Percentiles rank a stretch among this genome's conserved stretches.
Evolutionary conservation across 2,329 filamentous ascomycete species (phyloP).

Genomic region (Neonectria punicea): DNA sequence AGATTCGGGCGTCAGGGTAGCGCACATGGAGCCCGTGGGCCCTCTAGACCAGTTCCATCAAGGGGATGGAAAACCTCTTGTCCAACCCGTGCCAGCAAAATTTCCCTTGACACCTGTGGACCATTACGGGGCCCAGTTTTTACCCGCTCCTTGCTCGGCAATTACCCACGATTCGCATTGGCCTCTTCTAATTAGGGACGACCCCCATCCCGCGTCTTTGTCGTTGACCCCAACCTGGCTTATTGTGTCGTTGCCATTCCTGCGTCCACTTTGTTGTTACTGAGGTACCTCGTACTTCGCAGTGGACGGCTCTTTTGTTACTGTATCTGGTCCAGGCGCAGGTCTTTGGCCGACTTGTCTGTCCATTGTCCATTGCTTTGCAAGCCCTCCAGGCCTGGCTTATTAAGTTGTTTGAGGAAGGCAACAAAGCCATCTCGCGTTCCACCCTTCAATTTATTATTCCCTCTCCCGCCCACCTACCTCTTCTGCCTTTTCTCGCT

Average conservation of each 20-base stretch:
- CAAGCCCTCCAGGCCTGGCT: constrained; percentile 18
- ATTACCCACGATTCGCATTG: constrained; percentile 24
- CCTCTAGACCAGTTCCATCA: background rate
- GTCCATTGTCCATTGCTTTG: constrained; percentile 2
- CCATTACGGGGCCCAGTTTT: constrained; percentile 34
- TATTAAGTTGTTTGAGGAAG: constrained; percentile 8
- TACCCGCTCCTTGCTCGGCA: constrained; percentile 44
- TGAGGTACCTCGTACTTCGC: background rate
- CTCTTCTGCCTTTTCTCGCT: background rate
- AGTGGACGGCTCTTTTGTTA: background rate
- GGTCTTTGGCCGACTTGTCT: background rate
- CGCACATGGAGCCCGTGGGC: constrained; percentile 11
- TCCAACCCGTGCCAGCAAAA: constrained; percentile 38
- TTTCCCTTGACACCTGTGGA: constrained; percentile 29
- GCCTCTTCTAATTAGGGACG: constrained; percentile 40
- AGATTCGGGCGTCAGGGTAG: constrained; percentile 2
- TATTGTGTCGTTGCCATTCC: background rate
- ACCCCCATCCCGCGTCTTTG: constrained; percentile 36
- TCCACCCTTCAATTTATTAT: constrained; percentile 17
- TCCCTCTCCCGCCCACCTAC: constrained; percentile 6
- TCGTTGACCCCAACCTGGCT: constrained; percentile 38
- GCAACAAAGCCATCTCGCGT: constrained; percentile 1
- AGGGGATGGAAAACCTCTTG: constrained; percentile 20
- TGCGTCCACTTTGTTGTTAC: constrained; percentile 23
- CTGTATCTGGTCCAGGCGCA: constrained; percentile 4